These are phyloP conservation scores for Chaetomium fimeti DNA, from an alignment of 495 filamentous ascomycete species.

Conservation along the genomic window DNA sequence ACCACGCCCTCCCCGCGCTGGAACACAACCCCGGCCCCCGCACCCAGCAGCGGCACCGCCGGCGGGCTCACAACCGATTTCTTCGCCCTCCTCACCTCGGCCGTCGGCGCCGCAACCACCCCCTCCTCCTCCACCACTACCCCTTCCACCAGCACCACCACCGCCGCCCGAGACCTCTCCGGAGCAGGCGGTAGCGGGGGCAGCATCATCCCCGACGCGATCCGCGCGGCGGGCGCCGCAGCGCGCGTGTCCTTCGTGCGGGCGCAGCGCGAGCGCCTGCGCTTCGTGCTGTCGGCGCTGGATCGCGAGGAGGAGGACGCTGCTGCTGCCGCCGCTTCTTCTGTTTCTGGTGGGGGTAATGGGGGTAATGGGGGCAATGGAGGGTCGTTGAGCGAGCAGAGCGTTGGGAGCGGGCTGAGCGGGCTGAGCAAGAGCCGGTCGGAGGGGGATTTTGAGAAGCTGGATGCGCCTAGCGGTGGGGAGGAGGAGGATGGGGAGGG, in stretches of 20 bases:
- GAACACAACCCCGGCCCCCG: conserved; percentile 18
- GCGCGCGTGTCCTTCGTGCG: conserved; percentile 70
- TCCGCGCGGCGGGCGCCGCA: conserved; percentile 55
- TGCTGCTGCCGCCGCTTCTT: conserved; percentile 20
- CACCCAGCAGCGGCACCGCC: conserved; percentile 30
- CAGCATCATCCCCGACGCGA: conserved; percentile 57
- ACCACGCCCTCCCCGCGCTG: conserved; percentile 64
- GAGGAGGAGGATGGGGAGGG: conserved; percentile 41
- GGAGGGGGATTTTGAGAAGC: conserved; percentile 78
- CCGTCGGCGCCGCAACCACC: conserved; percentile 55
- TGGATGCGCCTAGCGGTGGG: conserved; percentile 67
- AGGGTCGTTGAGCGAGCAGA: conserved; percentile 39
- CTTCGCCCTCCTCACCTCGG: conserved; percentile 72
- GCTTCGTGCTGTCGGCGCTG: conserved; percentile 67
- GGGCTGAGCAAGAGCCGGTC: conserved; percentile 68
- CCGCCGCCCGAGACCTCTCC: not conserved
- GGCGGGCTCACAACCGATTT: conserved; percentile 58
- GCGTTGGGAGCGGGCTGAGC: conserved; percentile 40
- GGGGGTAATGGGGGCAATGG: not conserved
- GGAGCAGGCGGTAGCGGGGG: not conserved
- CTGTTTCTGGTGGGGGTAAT: too few species aligned
- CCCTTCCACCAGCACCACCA: not conserved
- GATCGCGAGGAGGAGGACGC: conserved; percentile 63
- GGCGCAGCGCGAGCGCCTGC: conserved; percentile 69
- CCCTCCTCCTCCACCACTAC: conserved; percentile 37